Evolutionary conservation across 805 yeast genomes (phyloP).

Genomic region (Metschnikowia reukaufii): DNA sequence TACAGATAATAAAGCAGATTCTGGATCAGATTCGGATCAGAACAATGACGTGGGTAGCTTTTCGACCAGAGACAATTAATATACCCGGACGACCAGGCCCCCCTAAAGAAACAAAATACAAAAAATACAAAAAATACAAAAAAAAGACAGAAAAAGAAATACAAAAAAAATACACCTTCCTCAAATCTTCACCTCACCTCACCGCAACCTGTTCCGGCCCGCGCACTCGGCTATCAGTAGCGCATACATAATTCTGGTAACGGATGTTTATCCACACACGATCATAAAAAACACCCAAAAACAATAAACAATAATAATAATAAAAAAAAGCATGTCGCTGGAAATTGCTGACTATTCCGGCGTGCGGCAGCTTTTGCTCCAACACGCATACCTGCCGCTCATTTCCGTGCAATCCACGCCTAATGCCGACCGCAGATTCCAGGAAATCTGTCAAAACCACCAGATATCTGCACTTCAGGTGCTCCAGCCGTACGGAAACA

Average conservation of each 20-base stretch:
- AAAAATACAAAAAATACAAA: too few relatives aligned
- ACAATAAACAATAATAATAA: background rate
- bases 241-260: background rate
- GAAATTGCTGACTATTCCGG: constrained; percentile 39
- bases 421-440: constrained; percentile 46
- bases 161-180: too few relatives aligned
- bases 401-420: constrained; percentile 50
- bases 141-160: too few relatives aligned
- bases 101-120: too few relatives aligned
- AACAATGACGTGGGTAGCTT: too few relatives aligned
- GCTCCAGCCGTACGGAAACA: constrained; percentile 56
- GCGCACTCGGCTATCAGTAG: background rate
- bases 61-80: too few relatives aligned
- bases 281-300: background rate
- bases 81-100: too few relatives aligned
- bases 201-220: too few relatives aligned
- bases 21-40: too few relatives aligned
- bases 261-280: background rate
- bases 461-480: constrained; percentile 47
- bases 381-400: constrained; percentile 52
- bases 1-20: too few relatives aligned
- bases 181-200: too few relatives aligned
- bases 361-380: constrained; percentile 42
- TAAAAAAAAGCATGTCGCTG: constrained; percentile 8
- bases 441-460: constrained; percentile 35